Evolutionary conservation across 176 grass and related monocot species (phyloP), one percentile per base, ranked within the genome.

Genomic region (Eragrostis curvula): DNA sequence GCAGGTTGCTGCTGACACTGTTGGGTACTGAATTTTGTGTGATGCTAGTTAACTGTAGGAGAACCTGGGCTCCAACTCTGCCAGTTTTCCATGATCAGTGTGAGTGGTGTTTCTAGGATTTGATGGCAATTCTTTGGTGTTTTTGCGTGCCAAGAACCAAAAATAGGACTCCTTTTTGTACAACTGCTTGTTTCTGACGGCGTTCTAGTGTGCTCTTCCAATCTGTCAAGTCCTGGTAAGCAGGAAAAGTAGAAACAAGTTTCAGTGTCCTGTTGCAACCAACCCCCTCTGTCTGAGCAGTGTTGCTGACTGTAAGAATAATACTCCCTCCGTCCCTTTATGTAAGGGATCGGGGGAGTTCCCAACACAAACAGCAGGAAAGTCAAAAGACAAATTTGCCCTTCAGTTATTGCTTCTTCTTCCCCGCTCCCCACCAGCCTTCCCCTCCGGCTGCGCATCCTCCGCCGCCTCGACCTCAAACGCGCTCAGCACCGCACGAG

Each of bases 1-100:
- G 32, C 32, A 36, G 32, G 32, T 36, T 36, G 32, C 32, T 36
- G 13, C 23, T 36, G 32, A 36, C 32, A 36, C 32, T 36, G 32
- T 36, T 36, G 4, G 32, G 32, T 36, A 68, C 70, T 68, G 85
- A 59, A 67, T 9, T 76, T 61, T 29, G 29, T 52, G 75, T 53
- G n/a, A 52, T 12, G 32, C 32, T 36, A 43, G 73, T 61, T 85
- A 1, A 81, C 77, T 39, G 61, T 87, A 63, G 73, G 30, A 55
- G 71, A 51, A 82, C 41, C 71, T 62, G 29, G 50, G 66, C 12
- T 5, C 18, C 25, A 73, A 73, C 12, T 39, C 16, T 15, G 47
- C 15, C 18, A 51, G 8, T 58, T 21, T 70, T 29, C 46, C 50
- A n/a, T 44, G 12, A 43, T 25, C 42, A 7, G 44, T 18, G 27